Evolutionary conservation across 768 basidiomycete genomes (phyloP), one percentile per base, ranked within the genome.

Genomic region (Mycena metata): DNA sequence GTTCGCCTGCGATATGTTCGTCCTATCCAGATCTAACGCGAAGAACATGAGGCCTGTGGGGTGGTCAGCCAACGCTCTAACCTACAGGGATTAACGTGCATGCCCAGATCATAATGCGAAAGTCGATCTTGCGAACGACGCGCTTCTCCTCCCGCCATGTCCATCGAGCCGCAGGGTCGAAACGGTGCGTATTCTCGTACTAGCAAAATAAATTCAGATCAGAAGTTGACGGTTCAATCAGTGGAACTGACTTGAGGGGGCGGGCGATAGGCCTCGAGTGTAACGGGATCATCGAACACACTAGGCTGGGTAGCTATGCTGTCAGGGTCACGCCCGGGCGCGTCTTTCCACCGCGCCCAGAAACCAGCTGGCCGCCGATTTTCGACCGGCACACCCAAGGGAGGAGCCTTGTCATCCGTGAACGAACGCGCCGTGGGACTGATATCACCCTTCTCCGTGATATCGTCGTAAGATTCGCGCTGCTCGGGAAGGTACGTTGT

Each of bases 121-220:
- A 73, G 78, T 91, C 90, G 10, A 90, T 84, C 73, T 87, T 90
- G 55, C 90, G 84, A 39, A 90, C 78, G n/a, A 89, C 42, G 57
- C 74, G 73, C 88, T 81, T 81, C 77, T 92, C 91, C 76, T 92
- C 90, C 45, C 88, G 75, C 86, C 87, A 90, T 11, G 91, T 91
- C 91, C 91, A 92, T 10, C 90, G 84, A 21, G 90, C 90, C 17
- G 76, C 57, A 2, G 89, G 87, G 73, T 92, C 88, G 72, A 93
- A 91, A 2, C 90, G 84, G 70, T 88, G 88, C 8, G 83, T 72
- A 71, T 90, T 90, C 77, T 91, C 90, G 64, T 88, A 90, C 59
- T 55, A 39, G 19, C 23, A 43, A 39, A 35, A 55, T 54, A 12
- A 64, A 24, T 21, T 15, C 8, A 10, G 15, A 39, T 2, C 39